phyloP scores from a whole-genome alignment of 2,329 filamentous ascomycete genomes.

The Ascocoryne sarcoides region DNA sequence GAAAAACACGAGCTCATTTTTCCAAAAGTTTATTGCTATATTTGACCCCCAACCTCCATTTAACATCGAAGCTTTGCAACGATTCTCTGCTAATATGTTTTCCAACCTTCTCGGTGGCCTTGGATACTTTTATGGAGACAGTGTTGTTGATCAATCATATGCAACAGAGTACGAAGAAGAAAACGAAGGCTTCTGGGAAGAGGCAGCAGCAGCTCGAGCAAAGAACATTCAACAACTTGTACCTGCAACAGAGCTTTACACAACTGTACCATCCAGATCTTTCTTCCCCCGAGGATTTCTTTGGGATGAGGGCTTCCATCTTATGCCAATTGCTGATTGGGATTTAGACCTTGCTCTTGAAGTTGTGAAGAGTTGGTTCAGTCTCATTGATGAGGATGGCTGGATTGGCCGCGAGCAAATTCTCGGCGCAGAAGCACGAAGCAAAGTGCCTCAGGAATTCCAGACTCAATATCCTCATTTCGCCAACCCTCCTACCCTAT shows the following conservation, averaged over 20 bases:
- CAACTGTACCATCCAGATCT: conserved; percentile 80
- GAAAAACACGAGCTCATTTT: conserved; percentile 58
- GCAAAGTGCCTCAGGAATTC: conserved; percentile 89
- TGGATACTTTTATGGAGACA: conserved; percentile 87
- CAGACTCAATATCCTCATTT: conserved; percentile 95
- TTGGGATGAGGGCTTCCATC: conserved; percentile 97
- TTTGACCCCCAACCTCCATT: conserved; percentile 73
- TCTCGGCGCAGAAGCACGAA: conserved; percentile 80
- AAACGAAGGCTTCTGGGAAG: conserved; percentile 91
- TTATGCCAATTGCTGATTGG: conserved; percentile 87
- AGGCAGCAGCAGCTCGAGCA: conserved; percentile 69
- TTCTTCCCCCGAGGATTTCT: conserved; percentile 96
- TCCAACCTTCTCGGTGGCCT: conserved; percentile 92
- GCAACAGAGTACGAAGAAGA: conserved; percentile 93
- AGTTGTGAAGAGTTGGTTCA: conserved; percentile 92
- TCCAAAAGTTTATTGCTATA: conserved; percentile 62
- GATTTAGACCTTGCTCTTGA: conserved; percentile 81
- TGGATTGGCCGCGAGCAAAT: conserved; percentile 98
- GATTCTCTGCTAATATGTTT: conserved; percentile 82
- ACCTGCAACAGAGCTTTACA: conserved; percentile 82
- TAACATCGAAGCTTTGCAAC: conserved; percentile 58
- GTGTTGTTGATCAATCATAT: conserved; percentile 82
- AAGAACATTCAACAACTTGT: conserved; percentile 62
- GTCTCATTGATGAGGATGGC: conserved; percentile 89
- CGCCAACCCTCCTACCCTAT: conserved; percentile 91